Evolutionary conservation across 108 stramenopile genomes (phyloP).

Genomic region (Cyclotella choctawhatcheeana): DNA sequence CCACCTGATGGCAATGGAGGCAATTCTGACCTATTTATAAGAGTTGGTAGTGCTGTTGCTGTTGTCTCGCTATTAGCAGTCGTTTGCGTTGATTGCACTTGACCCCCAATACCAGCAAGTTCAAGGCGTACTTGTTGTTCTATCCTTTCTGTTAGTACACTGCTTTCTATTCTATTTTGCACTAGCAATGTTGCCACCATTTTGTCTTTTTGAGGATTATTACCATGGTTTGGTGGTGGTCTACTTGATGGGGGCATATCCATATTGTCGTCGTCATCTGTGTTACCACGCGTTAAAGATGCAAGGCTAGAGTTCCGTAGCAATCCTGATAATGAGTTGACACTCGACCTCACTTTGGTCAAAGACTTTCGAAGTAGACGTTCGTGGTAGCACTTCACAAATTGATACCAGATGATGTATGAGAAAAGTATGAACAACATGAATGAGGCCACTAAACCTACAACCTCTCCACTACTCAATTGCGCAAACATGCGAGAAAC

Average conservation of each 20-base stretch:
- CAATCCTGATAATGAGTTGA: slow-evolving; percentile 30
- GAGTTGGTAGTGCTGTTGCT: slow-evolving; percentile 9
- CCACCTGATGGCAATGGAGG: slow-evolving; percentile 46
- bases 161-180: slow-evolving; percentile 55
- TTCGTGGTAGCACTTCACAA: slow-evolving; percentile 35
- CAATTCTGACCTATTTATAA: slow-evolving; percentile 46
- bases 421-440: slow-evolving; percentile 40
- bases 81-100: background rate
- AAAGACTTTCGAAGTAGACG: slow-evolving; percentile 28
- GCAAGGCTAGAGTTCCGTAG: slow-evolving; percentile 30
- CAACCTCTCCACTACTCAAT: slow-evolving; percentile 49
- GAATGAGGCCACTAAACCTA: slow-evolving; percentile 53
- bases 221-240: slow-evolving; percentile 11
- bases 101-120: slow-evolving; percentile 14
- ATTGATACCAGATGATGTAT: slow-evolving; percentile 34
- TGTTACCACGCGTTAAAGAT: slow-evolving; percentile 2
- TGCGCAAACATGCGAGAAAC: slow-evolving; percentile 52
- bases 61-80: slow-evolving; percentile 24
- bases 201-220: slow-evolving; percentile 77
- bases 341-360: slow-evolving; percentile 32
- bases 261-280: slow-evolving; percentile 16
- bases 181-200: slow-evolving; percentile 83
- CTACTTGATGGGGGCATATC: slow-evolving; percentile 9
- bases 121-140: slow-evolving; percentile 24
- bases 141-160: background rate